phyloP scores from a whole-genome alignment of 2,329 filamentous ascomycete species.

The Nakataea oryzae region DNA sequence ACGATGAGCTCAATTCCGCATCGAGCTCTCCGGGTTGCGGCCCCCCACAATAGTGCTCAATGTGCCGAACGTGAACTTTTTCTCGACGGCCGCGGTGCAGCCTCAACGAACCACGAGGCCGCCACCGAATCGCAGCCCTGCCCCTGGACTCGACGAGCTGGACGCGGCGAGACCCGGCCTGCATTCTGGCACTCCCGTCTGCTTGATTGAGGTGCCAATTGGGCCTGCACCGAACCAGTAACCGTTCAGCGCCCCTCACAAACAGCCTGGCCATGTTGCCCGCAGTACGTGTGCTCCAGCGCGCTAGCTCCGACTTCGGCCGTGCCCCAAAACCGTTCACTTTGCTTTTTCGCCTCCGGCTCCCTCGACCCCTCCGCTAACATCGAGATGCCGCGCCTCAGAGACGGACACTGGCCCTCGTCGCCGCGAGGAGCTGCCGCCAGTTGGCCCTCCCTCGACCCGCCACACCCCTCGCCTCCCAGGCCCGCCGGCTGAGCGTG shows the following conservation, averaged over 20 bases:
- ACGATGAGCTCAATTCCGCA: neutral
- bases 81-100: neutral
- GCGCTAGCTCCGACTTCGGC: constrained; percentile 2
- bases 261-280: neutral
- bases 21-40: neutral
- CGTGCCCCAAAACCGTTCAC: neutral
- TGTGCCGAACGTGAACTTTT: neutral
- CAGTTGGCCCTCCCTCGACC: constrained; percentile 5
- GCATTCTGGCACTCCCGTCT: neutral
- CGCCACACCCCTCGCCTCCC: neutral
- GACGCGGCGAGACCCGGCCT: neutral
- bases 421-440: constrained; percentile 14
- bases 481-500: neutral
- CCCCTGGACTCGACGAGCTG: neutral
- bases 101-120: neutral
- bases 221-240: neutral
- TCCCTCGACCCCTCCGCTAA: neutral
- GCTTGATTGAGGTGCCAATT: neutral
- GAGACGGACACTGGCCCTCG: constrained; percentile 18
- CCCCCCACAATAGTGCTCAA: neutral
- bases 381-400: constrained; percentile 2
- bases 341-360: neutral
- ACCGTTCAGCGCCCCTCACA: neutral
- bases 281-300: neutral
- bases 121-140: no score